Evolutionary conservation across 1,284 basidiomycete species (phyloP).

Genomic region (Leccinum insolens): DNA sequence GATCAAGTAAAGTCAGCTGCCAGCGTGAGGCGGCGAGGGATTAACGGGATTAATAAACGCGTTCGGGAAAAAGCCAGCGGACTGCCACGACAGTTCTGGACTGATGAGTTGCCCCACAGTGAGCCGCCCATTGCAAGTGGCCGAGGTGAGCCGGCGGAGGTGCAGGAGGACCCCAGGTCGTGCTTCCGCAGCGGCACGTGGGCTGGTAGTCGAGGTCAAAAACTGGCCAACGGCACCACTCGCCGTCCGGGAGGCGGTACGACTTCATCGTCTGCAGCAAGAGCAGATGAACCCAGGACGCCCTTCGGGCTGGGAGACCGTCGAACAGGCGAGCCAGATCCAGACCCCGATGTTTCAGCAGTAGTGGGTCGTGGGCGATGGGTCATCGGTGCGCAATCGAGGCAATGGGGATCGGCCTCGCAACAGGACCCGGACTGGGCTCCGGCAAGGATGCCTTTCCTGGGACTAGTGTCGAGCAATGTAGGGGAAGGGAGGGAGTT

Average conservation of each 20-base stretch:
- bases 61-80: constrained; percentile 46
- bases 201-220: constrained; percentile 47
- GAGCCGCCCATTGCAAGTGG: constrained; percentile 40
- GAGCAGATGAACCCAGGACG: constrained; percentile 71
- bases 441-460: constrained; percentile 37
- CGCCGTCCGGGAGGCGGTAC: constrained; percentile 52
- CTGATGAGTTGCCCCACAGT: constrained; percentile 44
- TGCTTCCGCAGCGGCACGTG: constrained; percentile 37
- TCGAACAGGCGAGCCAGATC: constrained; percentile 62
- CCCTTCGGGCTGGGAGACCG: constrained; percentile 75
- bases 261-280: constrained; percentile 78
- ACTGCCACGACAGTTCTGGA: constrained; percentile 51
- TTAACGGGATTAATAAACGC: constrained; percentile 50
- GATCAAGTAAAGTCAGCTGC: constrained; percentile 40
- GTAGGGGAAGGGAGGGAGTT: constrained; percentile 45
- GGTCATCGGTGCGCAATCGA: constrained; percentile 40
- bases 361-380: constrained; percentile 48
- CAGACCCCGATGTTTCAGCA: constrained; percentile 50
- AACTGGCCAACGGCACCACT: constrained; percentile 44
- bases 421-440: constrained; percentile 60
- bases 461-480: constrained; percentile 36
- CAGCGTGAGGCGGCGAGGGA: constrained; percentile 54
- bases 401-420: constrained; percentile 44
- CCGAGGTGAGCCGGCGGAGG: constrained; percentile 36
- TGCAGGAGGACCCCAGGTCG: constrained; percentile 47